phyloP scores from a whole-genome alignment of 1,139 yeast genomes.

The Pichia cactophila region DNA sequence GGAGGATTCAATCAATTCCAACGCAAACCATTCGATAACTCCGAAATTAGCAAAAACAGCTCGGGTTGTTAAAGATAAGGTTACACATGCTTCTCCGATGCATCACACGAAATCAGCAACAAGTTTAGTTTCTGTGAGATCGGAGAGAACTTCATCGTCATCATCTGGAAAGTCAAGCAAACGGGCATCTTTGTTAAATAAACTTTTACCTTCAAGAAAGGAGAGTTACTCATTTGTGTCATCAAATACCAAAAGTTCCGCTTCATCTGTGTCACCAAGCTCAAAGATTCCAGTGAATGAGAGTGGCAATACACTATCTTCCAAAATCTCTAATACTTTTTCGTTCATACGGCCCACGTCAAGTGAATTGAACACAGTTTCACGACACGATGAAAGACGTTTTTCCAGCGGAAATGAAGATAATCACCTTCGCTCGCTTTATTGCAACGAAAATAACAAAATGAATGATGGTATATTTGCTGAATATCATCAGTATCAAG shows the following conservation, averaged over 20 bases:
- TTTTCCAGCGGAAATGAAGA: not conserved
- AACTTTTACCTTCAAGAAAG: conserved; percentile 23
- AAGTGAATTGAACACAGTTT: not conserved
- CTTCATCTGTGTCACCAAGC: too few relatives aligned
- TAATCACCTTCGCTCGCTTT: not conserved
- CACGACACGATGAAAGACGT: not conserved
- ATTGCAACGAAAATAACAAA: not conserved
- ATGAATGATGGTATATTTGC: not conserved
- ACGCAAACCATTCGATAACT: conserved; percentile 11
- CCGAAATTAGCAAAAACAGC: not conserved
- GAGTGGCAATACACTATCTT: not conserved
- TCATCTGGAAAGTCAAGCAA: conserved; percentile 16
- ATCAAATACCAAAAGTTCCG: not conserved
- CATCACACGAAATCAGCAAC: conserved; percentile 5
- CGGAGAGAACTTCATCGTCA: conserved; percentile 3
- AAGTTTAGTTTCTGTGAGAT: conserved; percentile 7
- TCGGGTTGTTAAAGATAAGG: not conserved
- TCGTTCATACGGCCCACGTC: not conserved
- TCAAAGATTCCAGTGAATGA: not conserved
- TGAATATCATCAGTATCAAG: not conserved
- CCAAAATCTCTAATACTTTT: not conserved
- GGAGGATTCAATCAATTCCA: too few relatives aligned
- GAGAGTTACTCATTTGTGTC: conserved; percentile 19
- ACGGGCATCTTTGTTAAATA: conserved; percentile 20
- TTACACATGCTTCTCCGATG: not conserved